phyloP scores from a whole-genome alignment of 768 basidiomycete genomes.

The Coprinopsis marcescibilis region DNA sequence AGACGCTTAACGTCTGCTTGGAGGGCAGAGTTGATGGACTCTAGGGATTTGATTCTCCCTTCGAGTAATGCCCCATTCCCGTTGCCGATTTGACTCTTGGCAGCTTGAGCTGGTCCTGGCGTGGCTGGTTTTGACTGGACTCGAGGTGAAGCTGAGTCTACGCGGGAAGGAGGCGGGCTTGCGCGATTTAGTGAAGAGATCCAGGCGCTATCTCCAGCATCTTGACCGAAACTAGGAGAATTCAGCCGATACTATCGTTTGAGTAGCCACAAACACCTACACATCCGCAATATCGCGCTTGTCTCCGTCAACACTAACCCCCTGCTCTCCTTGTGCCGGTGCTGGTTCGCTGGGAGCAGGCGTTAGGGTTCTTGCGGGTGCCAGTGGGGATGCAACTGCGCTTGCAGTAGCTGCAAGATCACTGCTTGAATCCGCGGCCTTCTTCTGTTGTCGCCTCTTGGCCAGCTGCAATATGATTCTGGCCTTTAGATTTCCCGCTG shows the following conservation, averaged over 20 bases:
- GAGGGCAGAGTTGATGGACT: conserved; percentile 11
- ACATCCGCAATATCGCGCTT: conserved; percentile 56
- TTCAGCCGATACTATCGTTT: background rate
- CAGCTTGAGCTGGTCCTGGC: background rate
- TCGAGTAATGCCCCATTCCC: conserved; percentile 15
- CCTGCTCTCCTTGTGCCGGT: conserved; percentile 15
- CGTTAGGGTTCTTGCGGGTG: conserved; percentile 38
- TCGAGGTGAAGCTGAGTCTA: conserved; percentile 12
- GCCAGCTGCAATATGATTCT: conserved; percentile 45
- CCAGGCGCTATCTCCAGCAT: conserved; percentile 51
- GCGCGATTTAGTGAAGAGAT: conserved; percentile 50
- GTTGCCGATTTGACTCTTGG: background rate
- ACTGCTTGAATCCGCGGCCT: conserved; percentile 38
- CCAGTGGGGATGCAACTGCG: conserved; percentile 34
- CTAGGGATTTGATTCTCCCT: conserved; percentile 6
- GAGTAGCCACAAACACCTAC: conserved; percentile 39
- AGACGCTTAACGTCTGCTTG: conserved; percentile 24
- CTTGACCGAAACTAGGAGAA: conserved; percentile 32
- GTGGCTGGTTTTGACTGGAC: conserved; percentile 12
- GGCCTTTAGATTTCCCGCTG: conserved; percentile 4
- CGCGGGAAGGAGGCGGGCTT: conserved; percentile 29
- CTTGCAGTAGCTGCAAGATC: conserved; percentile 14
- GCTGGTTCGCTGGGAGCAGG: conserved; percentile 40
- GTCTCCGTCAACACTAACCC: too few relatives aligned
- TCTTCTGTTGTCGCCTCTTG: conserved; percentile 78